Evolutionary conservation across 495 filamentous ascomycete species (phyloP).

Genomic region (Clavariopsis aquatica): DNA sequence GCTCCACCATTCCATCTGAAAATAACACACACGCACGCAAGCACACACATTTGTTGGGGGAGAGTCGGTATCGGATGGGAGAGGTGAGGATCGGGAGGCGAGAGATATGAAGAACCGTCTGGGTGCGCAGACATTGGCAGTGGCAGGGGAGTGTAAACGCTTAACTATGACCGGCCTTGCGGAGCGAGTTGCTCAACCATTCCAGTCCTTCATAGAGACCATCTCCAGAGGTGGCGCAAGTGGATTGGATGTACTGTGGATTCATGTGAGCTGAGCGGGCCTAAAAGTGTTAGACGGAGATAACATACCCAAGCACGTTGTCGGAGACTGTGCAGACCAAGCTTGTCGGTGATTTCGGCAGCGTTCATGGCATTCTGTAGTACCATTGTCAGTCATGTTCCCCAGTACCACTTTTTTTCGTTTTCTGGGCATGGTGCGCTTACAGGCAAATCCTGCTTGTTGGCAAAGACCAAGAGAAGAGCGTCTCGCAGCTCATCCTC

Average conservation of each 20-base stretch:
- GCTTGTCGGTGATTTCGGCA: conserved; percentile 99
- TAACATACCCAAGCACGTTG: conserved; percentile 94
- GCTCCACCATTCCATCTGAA: conserved; percentile 29
- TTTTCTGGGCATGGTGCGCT: conserved; percentile 43
- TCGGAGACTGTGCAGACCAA: conserved; percentile 97
- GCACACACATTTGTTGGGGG: conserved; percentile 8
- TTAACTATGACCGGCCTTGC: conserved; percentile 85
- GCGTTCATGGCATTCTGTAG: conserved; percentile 98
- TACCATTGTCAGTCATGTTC: conserved; percentile 8
- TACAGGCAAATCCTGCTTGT: conserved; percentile 99
- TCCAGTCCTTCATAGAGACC: conserved; percentile 99
- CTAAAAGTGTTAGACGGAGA: conserved; percentile 13
- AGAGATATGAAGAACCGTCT: background rate
- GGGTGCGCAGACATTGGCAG: conserved; percentile 11
- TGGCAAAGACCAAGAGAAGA: conserved; percentile 96
- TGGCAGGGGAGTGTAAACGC: background rate
- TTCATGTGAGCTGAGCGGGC: conserved; percentile 2
- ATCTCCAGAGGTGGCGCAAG: conserved; percentile 97
- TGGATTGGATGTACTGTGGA: conserved; percentile 95
- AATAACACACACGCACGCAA: conserved; percentile 25
- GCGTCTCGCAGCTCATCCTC: conserved; percentile 99
- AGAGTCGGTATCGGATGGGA: background rate
- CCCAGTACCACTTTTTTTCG: background rate
- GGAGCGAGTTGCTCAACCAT: conserved; percentile 95
- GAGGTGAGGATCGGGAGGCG: background rate